Conservation (phyloP, 495 filamentous ascomycete genomes). For the Filosporella fistucella region DNA sequence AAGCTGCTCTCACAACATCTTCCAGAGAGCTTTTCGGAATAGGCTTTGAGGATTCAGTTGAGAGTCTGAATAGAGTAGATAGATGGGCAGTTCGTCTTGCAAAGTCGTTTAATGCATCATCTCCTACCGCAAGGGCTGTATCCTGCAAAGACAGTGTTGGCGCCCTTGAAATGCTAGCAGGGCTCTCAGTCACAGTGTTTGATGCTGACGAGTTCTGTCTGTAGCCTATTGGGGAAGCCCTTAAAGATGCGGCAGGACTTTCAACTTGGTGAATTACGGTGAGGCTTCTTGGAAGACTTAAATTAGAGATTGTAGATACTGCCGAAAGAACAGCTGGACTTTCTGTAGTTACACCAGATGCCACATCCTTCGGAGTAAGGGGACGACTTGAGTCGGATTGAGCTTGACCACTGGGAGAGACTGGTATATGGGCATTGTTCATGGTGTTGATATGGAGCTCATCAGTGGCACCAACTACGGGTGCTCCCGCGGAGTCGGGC, state of each 20-base stretch:
- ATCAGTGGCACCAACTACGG: constrained; percentile 4
- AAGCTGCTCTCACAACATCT: constrained; percentile 63
- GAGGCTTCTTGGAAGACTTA: not conserved
- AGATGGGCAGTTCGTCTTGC: constrained; percentile 60
- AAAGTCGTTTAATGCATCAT: constrained; percentile 66
- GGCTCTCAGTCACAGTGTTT: not conserved
- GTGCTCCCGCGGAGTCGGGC: constrained; percentile 7
- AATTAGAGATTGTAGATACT: too few species aligned
- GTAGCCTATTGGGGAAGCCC: not conserved
- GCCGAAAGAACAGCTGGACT: constrained; percentile 7
- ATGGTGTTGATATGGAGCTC: constrained; percentile 18
- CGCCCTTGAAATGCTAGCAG: constrained; percentile 1
- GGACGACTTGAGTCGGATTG: not conserved
- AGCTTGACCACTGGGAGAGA: not conserved
- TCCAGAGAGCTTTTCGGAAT: constrained; percentile 51
- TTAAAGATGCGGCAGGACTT: not conserved
- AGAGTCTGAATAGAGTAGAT: constrained; percentile 61
- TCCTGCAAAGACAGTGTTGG: constrained; percentile 14
- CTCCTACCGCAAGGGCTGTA: constrained; percentile 35
- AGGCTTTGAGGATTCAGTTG: constrained; percentile 66
- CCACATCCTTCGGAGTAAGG: not conserved
- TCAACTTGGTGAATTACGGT: not conserved
- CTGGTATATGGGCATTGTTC: constrained; percentile 12
- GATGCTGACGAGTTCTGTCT: not conserved
- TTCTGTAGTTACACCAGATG: not conserved